phyloP scores from a whole-genome alignment of 768 basidiomycete genomes.

The Leccinellum rugosiceps region DNA sequence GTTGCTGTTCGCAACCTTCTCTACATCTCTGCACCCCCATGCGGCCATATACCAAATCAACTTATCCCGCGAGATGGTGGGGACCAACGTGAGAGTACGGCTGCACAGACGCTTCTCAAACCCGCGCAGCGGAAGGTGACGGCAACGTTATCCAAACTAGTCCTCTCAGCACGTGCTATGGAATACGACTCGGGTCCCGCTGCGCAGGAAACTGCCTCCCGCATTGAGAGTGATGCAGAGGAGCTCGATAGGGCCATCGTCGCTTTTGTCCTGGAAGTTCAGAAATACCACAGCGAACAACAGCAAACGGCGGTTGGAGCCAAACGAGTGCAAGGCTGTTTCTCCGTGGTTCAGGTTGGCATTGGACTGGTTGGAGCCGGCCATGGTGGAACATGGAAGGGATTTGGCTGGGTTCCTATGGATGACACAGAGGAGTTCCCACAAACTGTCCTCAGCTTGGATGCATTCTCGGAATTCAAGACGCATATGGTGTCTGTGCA shows the following conservation, averaged over 20 bases:
- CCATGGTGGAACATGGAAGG: conserved; percentile 73
- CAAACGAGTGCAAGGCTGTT: conserved; percentile 61
- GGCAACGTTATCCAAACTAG: conserved; percentile 84
- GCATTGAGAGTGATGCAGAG: conserved; percentile 73
- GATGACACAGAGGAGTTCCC: conserved; percentile 48
- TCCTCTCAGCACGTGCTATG: conserved; percentile 87
- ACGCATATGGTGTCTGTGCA: conserved; percentile 47
- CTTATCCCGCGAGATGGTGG: conserved; percentile 50
- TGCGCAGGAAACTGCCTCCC: conserved; percentile 57
- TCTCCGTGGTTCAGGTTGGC: conserved; percentile 63
- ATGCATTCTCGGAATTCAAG: conserved; percentile 54
- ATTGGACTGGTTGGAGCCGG: conserved; percentile 81
- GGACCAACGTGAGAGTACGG: conserved; percentile 40
- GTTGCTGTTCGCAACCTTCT: conserved; percentile 74
- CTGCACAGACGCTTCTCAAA: conserved; percentile 62
- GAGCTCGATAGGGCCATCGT: conserved; percentile 71
- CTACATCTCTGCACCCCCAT: conserved; percentile 59
- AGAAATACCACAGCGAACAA: conserved; percentile 45
- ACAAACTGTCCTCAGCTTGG: conserved; percentile 45
- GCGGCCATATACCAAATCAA: conserved; percentile 57
- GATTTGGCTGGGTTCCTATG: conserved; percentile 74
- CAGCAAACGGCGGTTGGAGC: conserved; percentile 23
- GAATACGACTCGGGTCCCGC: conserved; percentile 72
- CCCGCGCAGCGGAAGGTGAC: conserved; percentile 83
- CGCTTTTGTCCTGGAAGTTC: conserved; percentile 68